phyloP scores from a whole-genome alignment of 164 flowering plant genomes.

The Sedum album region DNA sequence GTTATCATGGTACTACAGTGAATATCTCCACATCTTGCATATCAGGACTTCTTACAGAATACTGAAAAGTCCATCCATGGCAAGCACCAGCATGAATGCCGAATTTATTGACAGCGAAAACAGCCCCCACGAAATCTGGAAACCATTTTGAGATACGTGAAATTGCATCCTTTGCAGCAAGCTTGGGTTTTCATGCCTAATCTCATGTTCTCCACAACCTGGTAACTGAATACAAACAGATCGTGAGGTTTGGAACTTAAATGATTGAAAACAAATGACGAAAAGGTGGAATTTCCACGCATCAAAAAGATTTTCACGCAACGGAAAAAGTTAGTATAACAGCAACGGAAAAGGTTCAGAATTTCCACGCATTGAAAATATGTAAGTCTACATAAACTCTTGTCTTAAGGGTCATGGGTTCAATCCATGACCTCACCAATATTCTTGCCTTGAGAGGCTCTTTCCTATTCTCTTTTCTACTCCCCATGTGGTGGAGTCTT shows the following conservation, averaged over 20 bases:
- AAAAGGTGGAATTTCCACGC: too few relatives aligned
- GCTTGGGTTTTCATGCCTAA: constrained; percentile 68
- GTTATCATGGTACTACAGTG: constrained; percentile 27
- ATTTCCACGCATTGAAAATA: too few relatives aligned
- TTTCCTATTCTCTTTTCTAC: too few relatives aligned
- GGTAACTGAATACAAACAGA: not conserved
- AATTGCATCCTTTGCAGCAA: constrained; percentile 80
- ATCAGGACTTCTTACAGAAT: constrained; percentile 58
- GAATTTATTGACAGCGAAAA: constrained; percentile 59
- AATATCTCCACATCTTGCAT: constrained; percentile 66
- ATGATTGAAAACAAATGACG: too few relatives aligned
- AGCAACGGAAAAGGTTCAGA: too few relatives aligned
- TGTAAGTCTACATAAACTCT: too few relatives aligned
- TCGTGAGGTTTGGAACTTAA: not conserved
- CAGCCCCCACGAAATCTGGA: constrained; percentile 86
- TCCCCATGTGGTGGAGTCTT: too few relatives aligned
- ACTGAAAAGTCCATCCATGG: constrained; percentile 94
- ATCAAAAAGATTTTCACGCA: too few relatives aligned
- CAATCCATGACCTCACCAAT: too few relatives aligned
- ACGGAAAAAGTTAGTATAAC: too few relatives aligned
- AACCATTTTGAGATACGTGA: constrained; percentile 61
- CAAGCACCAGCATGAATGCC: constrained; percentile 88
- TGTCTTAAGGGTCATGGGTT: too few relatives aligned
- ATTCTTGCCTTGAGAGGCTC: too few relatives aligned
- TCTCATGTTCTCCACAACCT: not conserved